Percentiles rank a stretch among this genome's conserved stretches.
phyloP scores from a whole-genome alignment of 2,329 filamentous ascomycete species.

The Paraphoma sp. region DNA sequence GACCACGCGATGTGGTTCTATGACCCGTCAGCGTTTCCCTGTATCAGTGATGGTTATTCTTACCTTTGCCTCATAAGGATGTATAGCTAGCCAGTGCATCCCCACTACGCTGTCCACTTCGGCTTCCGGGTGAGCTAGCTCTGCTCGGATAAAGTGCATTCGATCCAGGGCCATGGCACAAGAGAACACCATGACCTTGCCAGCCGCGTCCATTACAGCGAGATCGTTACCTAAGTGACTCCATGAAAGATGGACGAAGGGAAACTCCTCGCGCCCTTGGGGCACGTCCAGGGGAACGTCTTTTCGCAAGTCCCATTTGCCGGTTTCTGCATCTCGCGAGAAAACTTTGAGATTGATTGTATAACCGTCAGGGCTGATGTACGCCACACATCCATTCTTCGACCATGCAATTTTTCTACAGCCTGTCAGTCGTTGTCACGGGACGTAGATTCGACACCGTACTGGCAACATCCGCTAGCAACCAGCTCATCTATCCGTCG shows the following conservation, averaged over 20 bases:
- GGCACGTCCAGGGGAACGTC: slow-evolving; percentile 71
- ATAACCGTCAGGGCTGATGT: slow-evolving; percentile 74
- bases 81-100: slow-evolving; percentile 76
- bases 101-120: slow-evolving; percentile 82
- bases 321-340: slow-evolving; percentile 70
- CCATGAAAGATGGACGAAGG: slow-evolving; percentile 83
- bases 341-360: slow-evolving; percentile 76
- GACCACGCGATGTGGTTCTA: slow-evolving; percentile 49
- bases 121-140: slow-evolving; percentile 72
- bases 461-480: slow-evolving; percentile 81
- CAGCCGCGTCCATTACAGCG: slow-evolving; percentile 80
- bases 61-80: slow-evolving; percentile 51
- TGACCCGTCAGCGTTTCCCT: slow-evolving; percentile 5
- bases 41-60: background rate
- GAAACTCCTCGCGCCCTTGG: slow-evolving; percentile 67
- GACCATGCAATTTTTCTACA: slow-evolving; percentile 85
- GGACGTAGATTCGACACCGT: slow-evolving; percentile 48
- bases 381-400: slow-evolving; percentile 82
- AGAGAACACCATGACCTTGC: slow-evolving; percentile 76
- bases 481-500: slow-evolving; percentile 79
- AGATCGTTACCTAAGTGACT: slow-evolving; percentile 79
- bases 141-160: slow-evolving; percentile 67
- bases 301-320: slow-evolving; percentile 77
- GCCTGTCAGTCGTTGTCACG: slow-evolving; percentile 5
- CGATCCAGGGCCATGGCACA: slow-evolving; percentile 77